Evolutionary conservation across 129 eudicot genomes (phyloP).

Genomic region (Centrapalus pauciflorus): DNA sequence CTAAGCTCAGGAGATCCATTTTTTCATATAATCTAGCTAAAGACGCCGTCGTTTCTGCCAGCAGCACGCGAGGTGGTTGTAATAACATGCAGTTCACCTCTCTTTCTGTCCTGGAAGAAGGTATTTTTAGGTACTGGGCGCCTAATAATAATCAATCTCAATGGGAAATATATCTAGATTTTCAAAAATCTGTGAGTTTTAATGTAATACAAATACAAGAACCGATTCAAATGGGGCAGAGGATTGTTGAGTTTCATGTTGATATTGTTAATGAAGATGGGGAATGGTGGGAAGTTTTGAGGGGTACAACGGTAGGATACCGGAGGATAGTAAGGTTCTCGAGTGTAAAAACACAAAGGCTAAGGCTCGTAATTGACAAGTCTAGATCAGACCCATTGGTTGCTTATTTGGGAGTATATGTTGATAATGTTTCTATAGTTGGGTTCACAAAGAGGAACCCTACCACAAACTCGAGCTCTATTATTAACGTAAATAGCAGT

Average conservation of each 20-base stretch:
- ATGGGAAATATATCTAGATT: slow-evolving; percentile 48
- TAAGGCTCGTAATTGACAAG: slow-evolving; percentile 62
- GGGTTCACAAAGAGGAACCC: slow-evolving; percentile 5
- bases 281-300: slow-evolving; percentile 37
- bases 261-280: slow-evolving; percentile 40
- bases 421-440: slow-evolving; percentile 41
- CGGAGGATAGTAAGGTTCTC: slow-evolving; percentile 51
- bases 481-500: slow-evolving; percentile 24
- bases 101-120: slow-evolving; percentile 40
- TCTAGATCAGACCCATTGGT: slow-evolving; percentile 63
- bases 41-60: slow-evolving; percentile 47
- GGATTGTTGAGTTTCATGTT: slow-evolving; percentile 53
- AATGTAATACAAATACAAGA: slow-evolving; percentile 72
- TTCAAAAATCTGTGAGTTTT: slow-evolving; percentile 36
- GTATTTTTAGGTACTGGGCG: slow-evolving; percentile 74
- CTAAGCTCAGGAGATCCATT: slow-evolving; percentile 42
- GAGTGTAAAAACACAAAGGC: slow-evolving; percentile 26
- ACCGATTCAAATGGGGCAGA: slow-evolving; percentile 84
- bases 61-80: slow-evolving; percentile 50
- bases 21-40: slow-evolving; percentile 57
- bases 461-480: slow-evolving; percentile 11
- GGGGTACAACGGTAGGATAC: slow-evolving; percentile 78
- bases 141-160: slow-evolving; percentile 34
- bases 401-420: slow-evolving; percentile 56
- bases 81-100: slow-evolving; percentile 40